Evolutionary conservation across 2,329 filamentous ascomycete genomes (phyloP), one percentile per base, ranked within the genome.

Genomic region (Alternaria incomplexa): DNA sequence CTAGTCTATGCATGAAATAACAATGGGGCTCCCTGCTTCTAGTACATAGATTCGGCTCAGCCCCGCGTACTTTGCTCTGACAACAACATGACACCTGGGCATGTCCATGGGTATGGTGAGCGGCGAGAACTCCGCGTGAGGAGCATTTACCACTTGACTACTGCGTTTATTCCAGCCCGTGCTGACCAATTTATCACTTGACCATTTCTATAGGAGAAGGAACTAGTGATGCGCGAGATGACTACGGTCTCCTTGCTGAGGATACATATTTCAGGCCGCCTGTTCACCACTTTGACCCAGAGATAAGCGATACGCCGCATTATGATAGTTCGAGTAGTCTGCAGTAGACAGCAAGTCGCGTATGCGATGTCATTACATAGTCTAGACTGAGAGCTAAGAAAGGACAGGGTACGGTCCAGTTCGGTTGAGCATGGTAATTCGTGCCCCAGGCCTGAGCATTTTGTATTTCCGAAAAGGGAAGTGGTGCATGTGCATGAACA

Each of bases 301-400:
- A 40, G 15, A 40, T 40, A 40, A n/a, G 32, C 32, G 32, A 40
- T 40, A 6, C 15, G 15, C 32, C 10, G 10, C 8, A 10, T 40
- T 1, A 6, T 40, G 32, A 9, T 40, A 2, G 15, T n/a, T 40
- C 15, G 15, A 40, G 15, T 40, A 40, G 32, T 40, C 32, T 40
- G 15, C 32, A 40, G 32, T 40, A 17, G 32, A 40, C 8, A 40
- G 15, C 15, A 17, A 40, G 15, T 40, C 15, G 32, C 15, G 32
- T 40, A 40, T 40, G 32, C 32, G 32, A 40, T 9, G 10, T 40
- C 32, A 17, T 40, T 40, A 40, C 32, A 40, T 3, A 40, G 15
- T 40, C 32, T 40, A 40, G 0, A n/a, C 3, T 5, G 0, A 40
- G 15, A 2, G 4, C 32, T 0, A n/a, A 1, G 32, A 0, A 5